Evolutionary conservation across 2,329 filamentous ascomycete genomes (phyloP), one percentile per base, ranked within the genome.

Genomic region (Xenosphaeropsis pyriputrescens): DNA sequence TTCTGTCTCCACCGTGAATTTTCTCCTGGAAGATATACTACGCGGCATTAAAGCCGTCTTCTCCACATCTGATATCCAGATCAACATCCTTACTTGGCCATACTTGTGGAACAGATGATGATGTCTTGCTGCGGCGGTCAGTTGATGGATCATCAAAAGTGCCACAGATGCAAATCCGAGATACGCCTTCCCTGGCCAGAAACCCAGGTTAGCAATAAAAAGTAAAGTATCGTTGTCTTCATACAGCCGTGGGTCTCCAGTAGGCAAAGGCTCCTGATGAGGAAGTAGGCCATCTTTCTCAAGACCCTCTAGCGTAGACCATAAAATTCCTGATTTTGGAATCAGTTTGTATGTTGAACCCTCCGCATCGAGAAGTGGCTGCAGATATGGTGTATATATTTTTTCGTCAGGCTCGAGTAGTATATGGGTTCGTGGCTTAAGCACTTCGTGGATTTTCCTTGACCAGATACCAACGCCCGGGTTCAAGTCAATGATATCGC

Each of bases 401-500:
- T 64, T 57, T 2, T 59, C 55, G 26, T 83, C 71, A 2, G 78
- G 75, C 51, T 96, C 88, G 57, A 95, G 67, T 32, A 98, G 65
- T 33, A 95, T 62, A 61, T 98, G 91, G 5, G 73, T 77, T 40
- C 85, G 76, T 4, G 89, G 89, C 49, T 85, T 62, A 6, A 98
- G 64, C 34, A 70, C 61, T 0, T 84, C 67, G 53, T 94, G 76
- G 1, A 96, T 63, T 49, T 79, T 83, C 18, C 65, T 64, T 26
- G 88, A 93, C 74, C 81, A 91, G 2, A 93, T 38, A 7, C 86
- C 85, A 1, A 63, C 62, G 12, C 86, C 86, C 0, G 89, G 89
- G 55, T 88, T 85, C 39, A 94, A 63, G 53, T 96, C 89, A 49
- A 98, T 64, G 33, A 96, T 69, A 50, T 93, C 86, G 58, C 88